Conservation (phyloP, 1,139 yeast species). For the Geotrichum europaeum region DNA sequence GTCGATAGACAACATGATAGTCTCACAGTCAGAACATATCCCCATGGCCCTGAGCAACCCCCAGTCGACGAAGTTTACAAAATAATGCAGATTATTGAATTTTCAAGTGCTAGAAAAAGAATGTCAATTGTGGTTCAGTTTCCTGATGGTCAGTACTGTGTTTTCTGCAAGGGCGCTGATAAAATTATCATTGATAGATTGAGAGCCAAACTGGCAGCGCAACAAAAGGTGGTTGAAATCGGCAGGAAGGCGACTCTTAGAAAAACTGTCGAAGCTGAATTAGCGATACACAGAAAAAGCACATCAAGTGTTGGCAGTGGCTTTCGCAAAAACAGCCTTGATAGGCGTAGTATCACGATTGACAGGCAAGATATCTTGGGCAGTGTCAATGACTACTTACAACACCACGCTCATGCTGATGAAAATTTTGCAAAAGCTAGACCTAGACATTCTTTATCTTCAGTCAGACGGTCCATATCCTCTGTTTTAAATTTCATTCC, state of each 20-base stretch:
- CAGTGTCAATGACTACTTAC: slow-evolving; percentile 50
- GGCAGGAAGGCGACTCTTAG: slow-evolving; percentile 55
- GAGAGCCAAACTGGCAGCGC: slow-evolving; percentile 51
- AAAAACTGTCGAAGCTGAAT: slow-evolving; percentile 74
- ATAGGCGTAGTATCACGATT: slow-evolving; percentile 27
- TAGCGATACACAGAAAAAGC: slow-evolving; percentile 45
- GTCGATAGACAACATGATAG: slow-evolving; percentile 56
- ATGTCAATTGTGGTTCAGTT: slow-evolving; percentile 83
- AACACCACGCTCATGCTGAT: slow-evolving; percentile 43
- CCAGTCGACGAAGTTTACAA: slow-evolving; percentile 65
- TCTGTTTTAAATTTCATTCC: too few relatives aligned
- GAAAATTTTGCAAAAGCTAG: too few relatives aligned
- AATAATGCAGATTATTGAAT: slow-evolving; percentile 75
- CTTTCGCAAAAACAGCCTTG: slow-evolving; percentile 14
- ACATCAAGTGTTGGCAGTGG: slow-evolving; percentile 27
- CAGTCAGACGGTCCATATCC: too few relatives aligned
- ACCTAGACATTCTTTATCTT: too few relatives aligned
- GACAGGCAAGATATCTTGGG: slow-evolving; percentile 27
- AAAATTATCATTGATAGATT: slow-evolving; percentile 78
- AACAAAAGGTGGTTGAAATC: slow-evolving; percentile 55
- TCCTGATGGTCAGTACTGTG: slow-evolving; percentile 71
- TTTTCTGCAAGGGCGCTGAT: slow-evolving; percentile 94
- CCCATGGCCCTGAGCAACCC: slow-evolving; percentile 69
- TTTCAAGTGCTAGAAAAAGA: slow-evolving; percentile 81
- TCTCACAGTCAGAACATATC: slow-evolving; percentile 69